Conservation (phyloP, 192 early-diverging fungal species). For the Spizellomyces sp. region DNA sequence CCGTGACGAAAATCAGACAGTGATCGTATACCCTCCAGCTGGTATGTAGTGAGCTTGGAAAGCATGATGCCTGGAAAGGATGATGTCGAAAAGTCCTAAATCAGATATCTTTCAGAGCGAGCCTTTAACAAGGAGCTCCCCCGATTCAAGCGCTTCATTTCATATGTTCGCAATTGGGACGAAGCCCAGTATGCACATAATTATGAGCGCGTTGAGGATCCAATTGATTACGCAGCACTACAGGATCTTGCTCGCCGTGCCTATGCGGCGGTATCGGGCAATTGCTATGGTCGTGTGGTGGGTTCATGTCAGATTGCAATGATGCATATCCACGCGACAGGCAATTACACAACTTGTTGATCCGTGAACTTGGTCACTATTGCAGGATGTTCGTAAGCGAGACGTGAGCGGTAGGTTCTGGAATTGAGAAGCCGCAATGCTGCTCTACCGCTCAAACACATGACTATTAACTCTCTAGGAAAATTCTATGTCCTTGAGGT, state of each 20-base stretch:
- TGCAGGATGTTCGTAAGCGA: conserved; percentile 34
- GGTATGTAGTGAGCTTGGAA: conserved; percentile 4
- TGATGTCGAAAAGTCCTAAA: background rate
- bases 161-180: conserved; percentile 43
- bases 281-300: conserved; percentile 44
- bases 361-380: background rate
- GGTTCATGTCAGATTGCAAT: background rate
- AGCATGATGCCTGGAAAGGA: background rate
- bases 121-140: conserved; percentile 44
- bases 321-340: background rate
- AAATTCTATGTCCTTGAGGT: conserved; percentile 44
- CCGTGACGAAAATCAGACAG: conserved; percentile 31
- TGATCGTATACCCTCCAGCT: conserved; percentile 42
- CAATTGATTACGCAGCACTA: conserved; percentile 35
- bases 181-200: conserved; percentile 28
- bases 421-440: no score
- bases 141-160: conserved; percentile 40
- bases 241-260: conserved; percentile 41
- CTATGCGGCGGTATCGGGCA: conserved; percentile 39
- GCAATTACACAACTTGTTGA: background rate
- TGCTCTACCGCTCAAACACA: background rate
- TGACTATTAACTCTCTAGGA: conserved; percentile 4
- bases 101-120: conserved; percentile 23
- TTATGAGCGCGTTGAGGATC: conserved; percentile 31
- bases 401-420: conserved; percentile 31